phyloP scores from a whole-genome alignment of 2,329 filamentous ascomycete species.

The Aspergillus sp. region DNA sequence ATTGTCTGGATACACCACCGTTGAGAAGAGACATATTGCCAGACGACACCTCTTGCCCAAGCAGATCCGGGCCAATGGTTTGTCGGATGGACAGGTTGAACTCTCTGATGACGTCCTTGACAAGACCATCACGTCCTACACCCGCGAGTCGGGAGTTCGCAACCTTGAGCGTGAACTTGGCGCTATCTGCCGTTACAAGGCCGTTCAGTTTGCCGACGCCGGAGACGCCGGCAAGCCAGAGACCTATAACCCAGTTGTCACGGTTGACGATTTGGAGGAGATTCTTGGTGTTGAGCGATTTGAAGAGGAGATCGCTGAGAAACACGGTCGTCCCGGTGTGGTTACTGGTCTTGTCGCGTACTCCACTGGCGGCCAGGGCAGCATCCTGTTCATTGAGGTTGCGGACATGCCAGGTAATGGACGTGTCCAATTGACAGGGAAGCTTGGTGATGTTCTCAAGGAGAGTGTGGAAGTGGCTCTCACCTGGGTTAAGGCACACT shows the following conservation, averaged over 20 bases:
- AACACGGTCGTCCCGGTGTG: constrained; percentile 72
- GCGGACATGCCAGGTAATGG: constrained; percentile 94
- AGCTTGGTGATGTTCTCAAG: constrained; percentile 92
- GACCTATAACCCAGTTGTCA: constrained; percentile 67
- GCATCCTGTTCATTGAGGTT: constrained; percentile 96
- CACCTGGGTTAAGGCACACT: constrained; percentile 95
- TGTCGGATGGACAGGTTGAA: constrained; percentile 65
- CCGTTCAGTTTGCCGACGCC: constrained; percentile 88
- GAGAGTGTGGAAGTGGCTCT: constrained; percentile 94
- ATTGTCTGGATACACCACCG: constrained; percentile 88
- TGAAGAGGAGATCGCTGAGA: constrained; percentile 92
- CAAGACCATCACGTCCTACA: constrained; percentile 94
- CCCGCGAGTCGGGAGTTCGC: constrained; percentile 89
- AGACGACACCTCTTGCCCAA: constrained; percentile 91
- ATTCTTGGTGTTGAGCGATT: constrained; percentile 91
- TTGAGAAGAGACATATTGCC: constrained; percentile 95
- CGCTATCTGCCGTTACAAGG: constrained; percentile 88
- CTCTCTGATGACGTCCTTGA: constrained; percentile 80
- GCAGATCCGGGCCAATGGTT: constrained; percentile 84
- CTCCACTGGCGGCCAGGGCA: constrained; percentile 83
- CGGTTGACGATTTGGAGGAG: constrained; percentile 73
- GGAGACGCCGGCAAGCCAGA: constrained; percentile 64
- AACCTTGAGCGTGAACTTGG: constrained; percentile 95
- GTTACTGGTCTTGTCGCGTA: constrained; percentile 96
- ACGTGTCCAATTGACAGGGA: constrained; percentile 89